Conservation (phyloP, 2,329 filamentous ascomycete species). For the Parasarocladium wereldwijsianum region DNA sequence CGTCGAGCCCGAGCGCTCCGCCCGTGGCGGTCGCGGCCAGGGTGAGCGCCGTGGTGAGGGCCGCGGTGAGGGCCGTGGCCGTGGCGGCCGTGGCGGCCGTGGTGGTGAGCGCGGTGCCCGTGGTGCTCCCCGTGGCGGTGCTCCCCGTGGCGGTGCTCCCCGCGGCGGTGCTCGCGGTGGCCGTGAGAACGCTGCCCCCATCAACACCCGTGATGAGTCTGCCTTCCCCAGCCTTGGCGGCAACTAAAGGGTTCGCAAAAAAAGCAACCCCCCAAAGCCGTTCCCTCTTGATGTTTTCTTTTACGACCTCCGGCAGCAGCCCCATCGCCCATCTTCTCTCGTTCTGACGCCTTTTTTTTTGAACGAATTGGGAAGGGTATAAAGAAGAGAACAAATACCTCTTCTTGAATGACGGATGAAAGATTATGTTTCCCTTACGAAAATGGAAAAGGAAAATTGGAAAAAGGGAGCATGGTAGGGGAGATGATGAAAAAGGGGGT, state of each 20-base stretch:
- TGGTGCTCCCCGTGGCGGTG: slow-evolving; percentile 24
- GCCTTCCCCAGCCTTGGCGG: slow-evolving; percentile 48
- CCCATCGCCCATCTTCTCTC: no score
- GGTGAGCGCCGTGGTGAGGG: slow-evolving; percentile 36
- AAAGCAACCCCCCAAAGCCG: no score
- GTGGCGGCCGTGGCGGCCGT: slow-evolving; percentile 28
- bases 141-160: slow-evolving; percentile 28
- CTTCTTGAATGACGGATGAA: no score
- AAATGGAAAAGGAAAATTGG: no score
- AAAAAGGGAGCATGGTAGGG: no score
- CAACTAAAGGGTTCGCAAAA: slow-evolving; percentile 22
- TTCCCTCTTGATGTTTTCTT: no score
- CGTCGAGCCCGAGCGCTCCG: slow-evolving; percentile 51
- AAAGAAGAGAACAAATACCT: no score
- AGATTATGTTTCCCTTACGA: no score
- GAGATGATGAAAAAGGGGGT: no score
- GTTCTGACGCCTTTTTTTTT: no score
- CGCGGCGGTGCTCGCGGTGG: slow-evolving; percentile 31
- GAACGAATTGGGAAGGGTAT: no score
- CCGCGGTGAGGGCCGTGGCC: slow-evolving; percentile 33
- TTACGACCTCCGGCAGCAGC: no score
- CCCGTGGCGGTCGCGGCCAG: slow-evolving; percentile 36
- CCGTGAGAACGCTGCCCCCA: slow-evolving; percentile 24
- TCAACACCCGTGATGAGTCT: slow-evolving; percentile 43
- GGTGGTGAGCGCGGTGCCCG: slow-evolving; percentile 33